Evolutionary conservation across 805 yeast genomes (phyloP).

Genomic region (Candida maesae): DNA sequence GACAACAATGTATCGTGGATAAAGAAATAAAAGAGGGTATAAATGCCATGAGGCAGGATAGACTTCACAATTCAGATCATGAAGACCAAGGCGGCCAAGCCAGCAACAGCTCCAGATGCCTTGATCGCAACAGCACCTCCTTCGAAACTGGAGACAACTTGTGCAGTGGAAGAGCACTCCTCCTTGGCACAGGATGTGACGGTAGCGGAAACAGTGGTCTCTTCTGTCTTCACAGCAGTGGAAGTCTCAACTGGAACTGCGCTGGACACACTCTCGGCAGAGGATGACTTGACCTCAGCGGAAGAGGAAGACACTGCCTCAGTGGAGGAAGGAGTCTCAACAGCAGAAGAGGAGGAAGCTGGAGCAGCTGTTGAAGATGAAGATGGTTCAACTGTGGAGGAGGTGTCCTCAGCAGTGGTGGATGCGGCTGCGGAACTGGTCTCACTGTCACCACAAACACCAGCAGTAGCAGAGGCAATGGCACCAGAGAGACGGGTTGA

Average conservation of each 20-base stretch:
- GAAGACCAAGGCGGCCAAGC: not conserved
- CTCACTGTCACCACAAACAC: not conserved
- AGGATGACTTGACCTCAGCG: not conserved
- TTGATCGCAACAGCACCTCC: constrained; percentile 3
- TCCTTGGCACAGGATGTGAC: not conserved
- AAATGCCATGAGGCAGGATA: not conserved
- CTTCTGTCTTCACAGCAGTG: not conserved
- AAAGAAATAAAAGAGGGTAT: not conserved
- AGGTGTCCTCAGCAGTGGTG: not conserved
- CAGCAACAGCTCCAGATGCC: not conserved
- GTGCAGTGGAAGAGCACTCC: not conserved
- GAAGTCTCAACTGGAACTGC: no score
- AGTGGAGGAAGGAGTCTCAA: constrained; percentile 1
- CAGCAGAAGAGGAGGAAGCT: constrained; percentile 1
- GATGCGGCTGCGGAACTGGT: constrained; percentile 1
- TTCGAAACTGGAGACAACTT: constrained; percentile 2
- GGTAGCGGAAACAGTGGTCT: not conserved
- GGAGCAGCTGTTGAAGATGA: constrained; percentile 12
- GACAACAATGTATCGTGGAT: no score
- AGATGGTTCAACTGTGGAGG: constrained; percentile 1
- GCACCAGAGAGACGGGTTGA: constrained; percentile 13
- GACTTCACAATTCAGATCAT: not conserved
- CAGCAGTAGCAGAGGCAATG: constrained; percentile 6
- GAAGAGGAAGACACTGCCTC: constrained; percentile 1
- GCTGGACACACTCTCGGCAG: no score